Base-by-base conservation (phyloP, 2,329 filamentous ascomycete species). In the Ceratocystis smalleyi region DNA sequence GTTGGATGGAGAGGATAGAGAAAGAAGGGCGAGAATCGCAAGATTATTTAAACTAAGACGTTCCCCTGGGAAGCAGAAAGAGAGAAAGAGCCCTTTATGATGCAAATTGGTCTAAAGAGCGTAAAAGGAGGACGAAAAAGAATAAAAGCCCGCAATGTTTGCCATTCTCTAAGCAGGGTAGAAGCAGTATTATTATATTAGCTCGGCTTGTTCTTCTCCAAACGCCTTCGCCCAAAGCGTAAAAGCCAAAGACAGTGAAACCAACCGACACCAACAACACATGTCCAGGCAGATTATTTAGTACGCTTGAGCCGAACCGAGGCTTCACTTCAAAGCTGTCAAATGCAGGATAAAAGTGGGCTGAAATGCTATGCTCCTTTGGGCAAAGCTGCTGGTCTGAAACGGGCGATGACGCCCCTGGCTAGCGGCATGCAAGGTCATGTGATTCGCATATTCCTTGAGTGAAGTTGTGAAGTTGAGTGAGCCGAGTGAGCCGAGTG, bases 261-360 rank as follows among this genome's bases (percentile, higher is more conserved):
- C 45, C 19, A 43, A 4, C 35, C 35, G 15, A 61, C 32, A 43
- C 27, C 32, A 19, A 19, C 30, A 24, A 15, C 30, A 61, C 22
- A 61, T 61, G 40, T 12, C 35, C 35, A 40, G 35, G 3, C 10
- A 12, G 15, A 4, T 12, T 61, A 24, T 24, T 45, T 17, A 35
- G 15, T 35, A 47, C 40, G 61, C 35, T 35, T 59, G 7, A 63
- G 62, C 62, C 62, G 62, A 63, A 59, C 62, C 62, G 62, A 63
- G 62, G 62, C 62, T 63, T 61, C 40, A 32, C 59, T 15, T 32
- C 10, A 5, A 47, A 61, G 27, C 59, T 61, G 22, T 49, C 43
- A 61, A 49, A 12, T 40, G 35, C 35, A 15, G 3, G 22, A 12
- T 7, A 30, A 10, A 30, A n/a, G 30, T 32, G 54, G 54, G 15